A percentile compares a stretch with the other conserved stretches of the same genome.
Evolutionary conservation across 169 alveolate genomes (phyloP).

Genomic region (Eimeria falciformis): DNA sequence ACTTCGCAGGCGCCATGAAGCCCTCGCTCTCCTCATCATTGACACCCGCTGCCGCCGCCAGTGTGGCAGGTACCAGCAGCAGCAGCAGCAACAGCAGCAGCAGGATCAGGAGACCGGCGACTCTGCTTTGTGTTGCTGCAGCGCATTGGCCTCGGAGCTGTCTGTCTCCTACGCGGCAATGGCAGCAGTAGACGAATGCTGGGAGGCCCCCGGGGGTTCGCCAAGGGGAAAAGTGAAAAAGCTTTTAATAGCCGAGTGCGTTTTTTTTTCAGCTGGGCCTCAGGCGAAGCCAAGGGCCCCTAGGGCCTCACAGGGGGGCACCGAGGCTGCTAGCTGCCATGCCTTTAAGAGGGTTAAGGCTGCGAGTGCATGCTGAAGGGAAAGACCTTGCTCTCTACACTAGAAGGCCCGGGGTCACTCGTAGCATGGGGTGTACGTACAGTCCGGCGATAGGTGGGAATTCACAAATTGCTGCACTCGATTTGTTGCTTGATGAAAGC

Average conservation of each 20-base stretch:
- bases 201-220: not conserved
- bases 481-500: too few species aligned
- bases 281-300: not conserved
- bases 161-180: conserved; percentile 4
- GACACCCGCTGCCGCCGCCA: conserved; percentile 52
- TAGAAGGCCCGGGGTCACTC: too few species aligned
- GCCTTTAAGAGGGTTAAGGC: too few species aligned
- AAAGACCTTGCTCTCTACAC: too few species aligned
- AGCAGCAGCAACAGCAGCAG: conserved; percentile 46
- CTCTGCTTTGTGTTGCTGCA: conserved; percentile 15
- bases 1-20: conserved; percentile 1
- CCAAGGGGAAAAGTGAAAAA: not conserved
- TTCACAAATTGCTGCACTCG: not conserved
- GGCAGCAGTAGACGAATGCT: not conserved
- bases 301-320: not conserved
- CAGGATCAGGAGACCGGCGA: conserved; percentile 21
- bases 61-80: not conserved
- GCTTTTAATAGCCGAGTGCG: conserved; percentile 12
- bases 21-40: conserved; percentile 12
- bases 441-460: not conserved
- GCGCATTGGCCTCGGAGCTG: not conserved
- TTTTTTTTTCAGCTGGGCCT: not conserved
- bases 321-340: not conserved
- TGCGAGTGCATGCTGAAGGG: too few species aligned
- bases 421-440: not conserved